Base-by-base conservation (phyloP, 2,329 filamentous ascomycete genomes). In the Fulvia fulva region DNA sequence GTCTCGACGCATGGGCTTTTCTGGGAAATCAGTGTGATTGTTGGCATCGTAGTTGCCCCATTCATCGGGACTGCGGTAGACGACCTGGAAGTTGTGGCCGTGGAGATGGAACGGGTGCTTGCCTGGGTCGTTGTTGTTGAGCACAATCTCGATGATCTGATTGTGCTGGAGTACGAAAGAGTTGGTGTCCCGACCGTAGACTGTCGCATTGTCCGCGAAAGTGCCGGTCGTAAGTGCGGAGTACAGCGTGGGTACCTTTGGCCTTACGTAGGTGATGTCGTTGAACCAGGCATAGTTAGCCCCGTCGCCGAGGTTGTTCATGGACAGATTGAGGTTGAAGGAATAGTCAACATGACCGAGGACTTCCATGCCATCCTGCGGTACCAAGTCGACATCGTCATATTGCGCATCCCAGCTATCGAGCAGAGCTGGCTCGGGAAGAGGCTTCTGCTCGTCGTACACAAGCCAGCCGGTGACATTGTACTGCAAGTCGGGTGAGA, bases 231-330 rank as follows among this genome's bases (percentile, higher is more conserved):
- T 85, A 3, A 95, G 78, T 1, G 82, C 89, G 0, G 88, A 90
- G 78, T 91, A 95, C 0, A 96, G 79, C 0, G 87, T 86, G 0
- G 91, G 91, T 0, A 95, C 90, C 70, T 90, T 89, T 51, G 89
- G 90, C 0, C 75, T 56, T 3, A 83, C 81, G 71, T 92, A 96
- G 28, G 88, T 90, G 62, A 90, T 83, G 72, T 89, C 86, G 77
- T 93, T 92, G 74, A 80, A 79, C 68, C 78, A 79, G 21, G 78
- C 78, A 58, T 90, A 90, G 73, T 78, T 80, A 1, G 82, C 83
- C 1, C 88, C 88, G 58, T 91, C 81, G 22, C 78, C 79, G 11
- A 91, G 79, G 60, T 87, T 86, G 66, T 85, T 80, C 83, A 89
- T 89, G 59, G 75, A 76, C 63, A 81, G 58, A 34, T 80, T 73